Percentiles rank a stretch among this genome's conserved stretches.
Evolutionary conservation across 768 basidiomycete species (phyloP).

Genomic region (Naganishia vishniacii): DNA sequence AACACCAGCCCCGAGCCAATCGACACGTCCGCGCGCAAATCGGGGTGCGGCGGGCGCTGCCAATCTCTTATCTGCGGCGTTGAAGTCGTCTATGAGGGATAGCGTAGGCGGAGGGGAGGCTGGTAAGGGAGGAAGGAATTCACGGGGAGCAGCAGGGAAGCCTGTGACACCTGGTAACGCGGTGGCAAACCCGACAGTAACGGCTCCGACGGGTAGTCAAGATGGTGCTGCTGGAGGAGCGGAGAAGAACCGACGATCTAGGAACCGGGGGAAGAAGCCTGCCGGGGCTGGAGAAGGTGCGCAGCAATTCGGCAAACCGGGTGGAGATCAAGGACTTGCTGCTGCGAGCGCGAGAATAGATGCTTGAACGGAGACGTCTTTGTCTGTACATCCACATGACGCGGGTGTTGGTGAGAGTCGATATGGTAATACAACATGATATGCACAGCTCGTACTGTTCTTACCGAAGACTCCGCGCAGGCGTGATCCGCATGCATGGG

Average conservation of each 20-base stretch:
- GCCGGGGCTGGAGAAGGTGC: not conserved
- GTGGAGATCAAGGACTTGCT: not conserved
- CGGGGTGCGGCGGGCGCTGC: not conserved
- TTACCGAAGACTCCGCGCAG: no score
- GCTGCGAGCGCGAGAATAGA: not conserved
- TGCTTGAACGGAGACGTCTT: slow-evolving; percentile 2
- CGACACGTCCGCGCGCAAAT: not conserved
- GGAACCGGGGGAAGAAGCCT: not conserved
- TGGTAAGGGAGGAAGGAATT: no score
- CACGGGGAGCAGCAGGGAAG: no score
- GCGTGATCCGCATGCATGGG: no score
- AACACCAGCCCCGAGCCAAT: not conserved
- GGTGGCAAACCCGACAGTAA: no score
- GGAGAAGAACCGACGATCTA: not conserved
- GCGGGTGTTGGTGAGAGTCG: no score
- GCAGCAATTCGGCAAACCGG: not conserved
- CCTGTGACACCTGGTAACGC: no score
- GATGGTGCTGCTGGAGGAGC: not conserved
- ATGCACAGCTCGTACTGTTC: no score
- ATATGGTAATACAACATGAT: no score
- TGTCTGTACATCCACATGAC: no score
- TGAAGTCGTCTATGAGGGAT: slow-evolving; percentile 9
- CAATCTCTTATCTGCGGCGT: slow-evolving; percentile 1
- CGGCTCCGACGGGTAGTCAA: not conserved
- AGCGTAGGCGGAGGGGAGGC: no score